Conservation (phyloP, 805 yeast species). For the Teunomyces atbi region DNA sequence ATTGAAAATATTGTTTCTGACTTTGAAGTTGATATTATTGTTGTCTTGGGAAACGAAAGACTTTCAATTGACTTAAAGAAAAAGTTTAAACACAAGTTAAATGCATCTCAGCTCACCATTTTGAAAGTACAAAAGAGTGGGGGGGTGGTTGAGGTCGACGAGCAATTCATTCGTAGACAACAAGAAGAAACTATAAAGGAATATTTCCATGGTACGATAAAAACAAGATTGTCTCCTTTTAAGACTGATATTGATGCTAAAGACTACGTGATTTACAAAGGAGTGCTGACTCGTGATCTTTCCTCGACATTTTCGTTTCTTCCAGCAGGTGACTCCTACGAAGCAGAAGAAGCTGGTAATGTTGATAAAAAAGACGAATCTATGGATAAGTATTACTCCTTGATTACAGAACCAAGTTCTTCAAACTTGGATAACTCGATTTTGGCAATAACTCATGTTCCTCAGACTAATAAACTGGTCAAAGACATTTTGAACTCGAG, state of each 20-base stretch:
- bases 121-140: conserved; percentile 69
- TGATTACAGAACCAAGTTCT: conserved; percentile 45
- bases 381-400: conserved; percentile 32
- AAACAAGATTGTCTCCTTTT: conserved; percentile 75
- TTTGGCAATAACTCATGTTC: conserved; percentile 53
- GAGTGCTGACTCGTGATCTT: conserved; percentile 47
- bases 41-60: conserved; percentile 77
- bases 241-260: conserved; percentile 70
- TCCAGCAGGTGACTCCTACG: conserved; percentile 43
- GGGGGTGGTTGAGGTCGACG: conserved; percentile 77
- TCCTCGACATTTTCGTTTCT: conserved; percentile 37
- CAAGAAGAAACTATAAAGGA: conserved; percentile 81
- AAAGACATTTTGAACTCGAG: conserved; percentile 54
- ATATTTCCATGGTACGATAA: conserved; percentile 80
- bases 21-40: conserved; percentile 58
- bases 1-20: conserved; percentile 58
- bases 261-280: conserved; percentile 58
- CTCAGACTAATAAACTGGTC: conserved; percentile 39
- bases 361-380: conserved; percentile 23
- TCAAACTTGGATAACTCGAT: conserved; percentile 71
- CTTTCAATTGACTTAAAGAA: conserved; percentile 61
- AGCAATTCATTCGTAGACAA: conserved; percentile 58
- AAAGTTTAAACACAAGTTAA: conserved; percentile 39
- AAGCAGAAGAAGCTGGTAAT: conserved; percentile 28
- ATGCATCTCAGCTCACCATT: conserved; percentile 35